phyloP scores from a whole-genome alignment of 768 basidiomycete species.

The Lentinula raphanica region DNA sequence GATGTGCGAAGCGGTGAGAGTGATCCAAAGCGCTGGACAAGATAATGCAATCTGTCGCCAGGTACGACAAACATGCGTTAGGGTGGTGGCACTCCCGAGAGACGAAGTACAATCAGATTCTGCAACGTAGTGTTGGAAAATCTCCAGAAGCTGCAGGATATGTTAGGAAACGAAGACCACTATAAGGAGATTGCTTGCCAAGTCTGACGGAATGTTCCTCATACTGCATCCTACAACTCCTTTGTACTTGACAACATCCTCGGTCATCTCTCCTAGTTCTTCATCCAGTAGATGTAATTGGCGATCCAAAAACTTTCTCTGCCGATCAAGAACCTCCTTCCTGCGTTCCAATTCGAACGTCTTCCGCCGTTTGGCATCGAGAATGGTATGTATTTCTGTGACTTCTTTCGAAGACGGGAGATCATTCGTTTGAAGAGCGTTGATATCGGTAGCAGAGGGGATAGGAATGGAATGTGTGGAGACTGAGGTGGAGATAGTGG shows the following conservation, averaged over 20 bases:
- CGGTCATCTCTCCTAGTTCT: neutral
- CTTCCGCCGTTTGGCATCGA: neutral
- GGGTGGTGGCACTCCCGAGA: neutral
- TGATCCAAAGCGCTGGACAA: neutral
- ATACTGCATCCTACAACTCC: neutral
- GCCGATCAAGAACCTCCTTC: neutral
- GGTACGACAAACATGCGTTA: constrained; percentile 1
- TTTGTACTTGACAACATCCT: neutral
- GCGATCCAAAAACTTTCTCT: neutral
- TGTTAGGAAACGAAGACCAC: neutral
- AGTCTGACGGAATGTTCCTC: neutral
- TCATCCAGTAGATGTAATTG: neutral
- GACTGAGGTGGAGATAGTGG: neutral
- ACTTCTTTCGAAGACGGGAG: neutral
- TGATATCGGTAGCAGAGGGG: neutral
- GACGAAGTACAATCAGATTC: neutral
- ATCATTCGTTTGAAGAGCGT: neutral
- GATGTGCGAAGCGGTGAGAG: neutral
- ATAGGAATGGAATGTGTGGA: neutral
- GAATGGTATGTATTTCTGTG: neutral
- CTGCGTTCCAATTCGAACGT: neutral
- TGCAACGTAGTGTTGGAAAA: neutral
- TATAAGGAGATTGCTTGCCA: neutral
- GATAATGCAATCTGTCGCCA: constrained; percentile 1
- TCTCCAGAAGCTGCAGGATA: neutral